These are phyloP conservation scores for Sphagnum tenellum DNA, from an alignment of 225 moss, liverwort and hornwort genomes.

Conservation along the genomic window DNA sequence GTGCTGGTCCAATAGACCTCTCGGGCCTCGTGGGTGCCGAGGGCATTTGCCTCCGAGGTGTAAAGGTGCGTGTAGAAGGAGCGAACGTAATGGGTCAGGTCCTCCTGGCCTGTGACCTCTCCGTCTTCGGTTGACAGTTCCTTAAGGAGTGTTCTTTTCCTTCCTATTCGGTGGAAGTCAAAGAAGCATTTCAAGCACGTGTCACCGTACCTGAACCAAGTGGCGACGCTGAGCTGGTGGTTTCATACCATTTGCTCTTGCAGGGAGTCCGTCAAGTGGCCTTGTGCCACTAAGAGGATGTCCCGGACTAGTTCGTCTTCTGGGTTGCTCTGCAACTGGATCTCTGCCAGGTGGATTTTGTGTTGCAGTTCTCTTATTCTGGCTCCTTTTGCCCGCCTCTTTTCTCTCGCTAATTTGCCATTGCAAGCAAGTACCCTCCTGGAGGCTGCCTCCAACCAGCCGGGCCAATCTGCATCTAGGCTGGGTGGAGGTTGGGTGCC, in stretches of 20 bases:
- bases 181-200: background rate
- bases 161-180: background rate
- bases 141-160: background rate
- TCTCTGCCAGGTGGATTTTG: background rate
- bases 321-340: background rate
- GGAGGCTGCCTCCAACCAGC: background rate
- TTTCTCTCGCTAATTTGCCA: background rate
- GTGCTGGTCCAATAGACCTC: background rate
- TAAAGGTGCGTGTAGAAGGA: background rate
- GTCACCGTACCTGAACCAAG: background rate
- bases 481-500: background rate
- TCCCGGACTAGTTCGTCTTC: background rate
- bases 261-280: background rate
- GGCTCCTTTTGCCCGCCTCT: background rate
- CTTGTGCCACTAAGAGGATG: background rate
- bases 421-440: background rate
- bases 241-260: background rate
- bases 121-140: background rate
- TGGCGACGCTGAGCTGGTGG: no score
- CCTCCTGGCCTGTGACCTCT: background rate
- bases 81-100: background rate
- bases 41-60: background rate
- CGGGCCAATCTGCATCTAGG: background rate
- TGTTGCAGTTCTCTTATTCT: background rate
- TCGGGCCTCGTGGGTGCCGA: background rate